Evolutionary conservation across 2,329 filamentous ascomycete species (phyloP).

Genomic region (Zymoseptoria ardabiliae): DNA sequence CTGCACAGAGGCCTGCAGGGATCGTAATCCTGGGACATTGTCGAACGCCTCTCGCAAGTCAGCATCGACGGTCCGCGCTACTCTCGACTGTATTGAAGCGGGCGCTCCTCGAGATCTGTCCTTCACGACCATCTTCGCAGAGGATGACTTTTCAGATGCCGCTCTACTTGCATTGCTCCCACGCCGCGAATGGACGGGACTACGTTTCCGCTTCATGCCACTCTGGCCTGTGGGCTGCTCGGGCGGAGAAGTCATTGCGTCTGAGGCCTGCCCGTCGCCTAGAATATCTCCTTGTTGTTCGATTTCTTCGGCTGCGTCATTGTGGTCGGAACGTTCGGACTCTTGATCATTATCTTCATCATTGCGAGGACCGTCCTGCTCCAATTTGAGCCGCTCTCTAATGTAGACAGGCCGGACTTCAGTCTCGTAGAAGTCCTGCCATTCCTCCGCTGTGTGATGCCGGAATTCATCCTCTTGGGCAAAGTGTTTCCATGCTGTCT

Average conservation of each 20-base stretch:
- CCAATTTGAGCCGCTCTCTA: conserved; percentile 1
- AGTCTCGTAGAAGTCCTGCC: conserved; percentile 22
- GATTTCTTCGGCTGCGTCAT: too few relatives aligned
- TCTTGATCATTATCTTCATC: not conserved
- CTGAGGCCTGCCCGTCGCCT: not conserved
- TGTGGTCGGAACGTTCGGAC: too few relatives aligned
- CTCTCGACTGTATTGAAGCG: not conserved
- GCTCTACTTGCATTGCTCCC: not conserved
- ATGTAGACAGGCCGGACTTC: conserved; percentile 20
- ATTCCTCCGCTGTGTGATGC: conserved; percentile 20
- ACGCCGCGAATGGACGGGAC: not conserved
- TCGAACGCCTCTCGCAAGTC: not conserved
- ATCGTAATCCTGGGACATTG: not conserved
- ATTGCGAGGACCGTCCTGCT: not conserved
- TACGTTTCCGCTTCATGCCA: not conserved
- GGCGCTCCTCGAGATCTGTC: not conserved
- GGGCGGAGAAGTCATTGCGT: not conserved
- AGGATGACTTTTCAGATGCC: not conserved
- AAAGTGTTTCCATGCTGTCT: not conserved
- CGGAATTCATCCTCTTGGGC: not conserved
- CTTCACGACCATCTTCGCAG: not conserved
- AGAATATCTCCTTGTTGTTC: too few relatives aligned
- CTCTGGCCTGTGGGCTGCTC: not conserved
- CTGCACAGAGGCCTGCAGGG: not conserved
- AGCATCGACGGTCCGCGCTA: not conserved